Evolutionary conservation across 495 filamentous ascomycete species (phyloP).

Genomic region (Penicillium robsamsonii): DNA sequence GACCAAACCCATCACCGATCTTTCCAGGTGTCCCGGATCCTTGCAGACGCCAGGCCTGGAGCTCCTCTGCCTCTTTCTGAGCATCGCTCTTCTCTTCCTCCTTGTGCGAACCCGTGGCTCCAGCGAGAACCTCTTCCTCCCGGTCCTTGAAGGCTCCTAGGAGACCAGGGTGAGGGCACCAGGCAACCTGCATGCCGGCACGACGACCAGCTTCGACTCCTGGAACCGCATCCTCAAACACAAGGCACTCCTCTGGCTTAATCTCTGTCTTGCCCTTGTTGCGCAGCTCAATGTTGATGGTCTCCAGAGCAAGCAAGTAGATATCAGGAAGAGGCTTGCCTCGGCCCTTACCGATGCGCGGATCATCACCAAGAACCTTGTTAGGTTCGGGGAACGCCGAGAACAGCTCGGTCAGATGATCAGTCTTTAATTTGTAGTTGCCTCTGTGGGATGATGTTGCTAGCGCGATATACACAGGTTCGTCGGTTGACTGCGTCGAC

Average conservation of each 20-base stretch:
- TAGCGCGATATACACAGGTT: slow-evolving; percentile 74
- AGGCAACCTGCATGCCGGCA: slow-evolving; percentile 93
- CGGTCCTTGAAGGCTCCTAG: slow-evolving; percentile 70
- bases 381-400: slow-evolving; percentile 62
- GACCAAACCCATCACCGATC: slow-evolving; percentile 72
- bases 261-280: slow-evolving; percentile 63
- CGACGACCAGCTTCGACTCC: slow-evolving; percentile 88
- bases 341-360: slow-evolving; percentile 69
- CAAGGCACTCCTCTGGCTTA: slow-evolving; percentile 81
- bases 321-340: slow-evolving; percentile 97
- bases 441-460: slow-evolving; percentile 71
- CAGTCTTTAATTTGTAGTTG: slow-evolving; percentile 80
- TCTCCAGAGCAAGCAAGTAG: slow-evolving; percentile 81
- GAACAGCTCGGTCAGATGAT: slow-evolving; percentile 72
- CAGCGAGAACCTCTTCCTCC: slow-evolving; percentile 82
- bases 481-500: slow-evolving; percentile 39
- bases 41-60: slow-evolving; percentile 44
- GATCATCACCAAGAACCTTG: slow-evolving; percentile 82
- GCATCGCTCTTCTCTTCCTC: slow-evolving; percentile 49
- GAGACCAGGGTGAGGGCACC: slow-evolving; percentile 84
- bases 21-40: slow-evolving; percentile 46
- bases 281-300: slow-evolving; percentile 70
- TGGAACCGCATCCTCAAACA: slow-evolving; percentile 93
- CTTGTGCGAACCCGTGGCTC: slow-evolving; percentile 66
- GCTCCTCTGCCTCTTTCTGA: slow-evolving; percentile 45